These are phyloP conservation scores for Grigorovia jiainica DNA, from an alignment of 805 yeast species.

Conservation along the genomic window DNA sequence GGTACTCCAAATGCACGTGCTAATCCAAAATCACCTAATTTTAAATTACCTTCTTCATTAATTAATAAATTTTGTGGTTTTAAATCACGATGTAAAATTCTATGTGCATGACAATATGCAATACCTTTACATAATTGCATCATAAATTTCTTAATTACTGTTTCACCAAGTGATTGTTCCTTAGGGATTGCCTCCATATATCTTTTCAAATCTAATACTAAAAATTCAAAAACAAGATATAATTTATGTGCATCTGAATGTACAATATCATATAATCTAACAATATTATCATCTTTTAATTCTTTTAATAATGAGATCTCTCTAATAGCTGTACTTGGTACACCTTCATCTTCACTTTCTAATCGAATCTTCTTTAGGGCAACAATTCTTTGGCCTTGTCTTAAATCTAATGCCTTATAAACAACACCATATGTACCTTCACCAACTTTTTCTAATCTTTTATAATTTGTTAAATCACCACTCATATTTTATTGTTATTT, in stretches of 20 bases:
- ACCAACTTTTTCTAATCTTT: conserved; percentile 91
- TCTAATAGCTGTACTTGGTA: conserved; percentile 95
- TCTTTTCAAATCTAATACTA: conserved; percentile 88
- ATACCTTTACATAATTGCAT: conserved; percentile 87
- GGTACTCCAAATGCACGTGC: conserved; percentile 98
- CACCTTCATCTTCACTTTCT: conserved; percentile 90
- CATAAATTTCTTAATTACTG: conserved; percentile 83
- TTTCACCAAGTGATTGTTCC: conserved; percentile 82
- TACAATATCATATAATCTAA: conserved; percentile 86
- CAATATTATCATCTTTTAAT: conserved; percentile 84
- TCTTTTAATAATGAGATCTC: conserved; percentile 95
- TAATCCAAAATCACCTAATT: conserved; percentile 92
- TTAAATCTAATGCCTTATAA: conserved; percentile 80
- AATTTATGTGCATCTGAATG: conserved; percentile 89
- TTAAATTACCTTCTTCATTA: conserved; percentile 80
- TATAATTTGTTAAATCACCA: conserved; percentile 88
- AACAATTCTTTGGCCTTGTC: conserved; percentile 75
- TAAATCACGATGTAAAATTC: conserved; percentile 65
- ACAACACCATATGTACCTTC: conserved; percentile 99
- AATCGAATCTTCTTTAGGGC: conserved; percentile 91
- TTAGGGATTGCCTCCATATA: conserved; percentile 87
- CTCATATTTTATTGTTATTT: conserved; percentile 29
- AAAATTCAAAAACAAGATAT: conserved; percentile 83
- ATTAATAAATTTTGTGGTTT: conserved; percentile 93
- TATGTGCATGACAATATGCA: conserved; percentile 52